A percentile compares a stretch with the other conserved stretches of the same genome.
Conservation (phyloP, 225 moss, liverwort and hornwort genomes). For the Neckera pumila region DNA sequence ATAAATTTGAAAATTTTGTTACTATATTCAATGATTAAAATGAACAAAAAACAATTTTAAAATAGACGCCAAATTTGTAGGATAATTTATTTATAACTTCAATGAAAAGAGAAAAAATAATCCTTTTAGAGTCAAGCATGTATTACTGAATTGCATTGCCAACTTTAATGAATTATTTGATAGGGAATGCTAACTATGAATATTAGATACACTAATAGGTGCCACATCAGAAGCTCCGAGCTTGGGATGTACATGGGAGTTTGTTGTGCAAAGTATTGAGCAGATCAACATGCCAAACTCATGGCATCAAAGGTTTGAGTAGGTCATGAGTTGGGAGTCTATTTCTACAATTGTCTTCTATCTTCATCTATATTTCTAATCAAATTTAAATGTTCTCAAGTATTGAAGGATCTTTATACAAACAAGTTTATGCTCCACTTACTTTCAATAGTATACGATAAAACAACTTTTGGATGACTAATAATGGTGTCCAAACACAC, state of each 20-base stretch:
- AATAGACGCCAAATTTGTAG: too few species aligned
- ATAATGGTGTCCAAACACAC: not conserved
- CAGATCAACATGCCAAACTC: not conserved
- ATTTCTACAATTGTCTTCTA: not conserved
- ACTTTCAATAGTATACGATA: not conserved
- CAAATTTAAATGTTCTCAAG: not conserved
- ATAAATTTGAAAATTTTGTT: too few species aligned
- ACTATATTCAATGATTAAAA: too few species aligned
- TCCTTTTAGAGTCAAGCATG: not conserved
- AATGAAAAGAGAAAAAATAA: not conserved
- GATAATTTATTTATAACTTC: too few species aligned
- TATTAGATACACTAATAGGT: fast-evolving
- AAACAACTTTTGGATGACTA: not conserved
- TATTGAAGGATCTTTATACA: not conserved
- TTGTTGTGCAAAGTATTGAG: not conserved
- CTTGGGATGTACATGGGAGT: not conserved
- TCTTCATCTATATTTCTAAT: not conserved
- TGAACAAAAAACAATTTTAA: too few species aligned
- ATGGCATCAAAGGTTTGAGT: not conserved
- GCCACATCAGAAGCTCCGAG: fast-evolving
- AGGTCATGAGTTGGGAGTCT: not conserved
- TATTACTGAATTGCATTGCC: not conserved
- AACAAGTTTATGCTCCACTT: not conserved
- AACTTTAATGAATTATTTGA: not conserved
- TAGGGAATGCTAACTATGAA: fast-evolving